phyloP scores from a whole-genome alignment of 78 protist species.

The Dictyostelium intermedium region DNA sequence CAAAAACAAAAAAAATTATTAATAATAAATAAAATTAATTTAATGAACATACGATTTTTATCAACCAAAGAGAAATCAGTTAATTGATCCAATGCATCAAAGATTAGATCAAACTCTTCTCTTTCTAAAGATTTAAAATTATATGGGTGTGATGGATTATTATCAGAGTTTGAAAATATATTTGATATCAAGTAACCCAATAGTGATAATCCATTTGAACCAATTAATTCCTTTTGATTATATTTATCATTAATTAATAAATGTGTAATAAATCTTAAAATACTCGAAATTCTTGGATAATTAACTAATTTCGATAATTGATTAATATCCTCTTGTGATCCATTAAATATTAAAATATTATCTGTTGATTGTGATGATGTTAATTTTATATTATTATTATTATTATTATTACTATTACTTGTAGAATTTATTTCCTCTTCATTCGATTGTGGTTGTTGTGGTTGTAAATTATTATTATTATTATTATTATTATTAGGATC shows the following conservation, averaged over 20 bases:
- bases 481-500: neutral
- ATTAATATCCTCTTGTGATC: conserved; percentile 10
- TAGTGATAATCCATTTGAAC: conserved; percentile 2
- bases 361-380: neutral
- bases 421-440: neutral
- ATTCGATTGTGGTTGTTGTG: neutral
- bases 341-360: neutral
- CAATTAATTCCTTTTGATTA: conserved; percentile 52
- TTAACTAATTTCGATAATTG: neutral
- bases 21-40: neutral
- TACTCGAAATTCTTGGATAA: conserved; percentile 9
- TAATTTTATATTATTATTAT: neutral
- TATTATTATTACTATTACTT: no score
- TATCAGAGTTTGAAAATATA: neutral
- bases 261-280: conserved; percentile 24
- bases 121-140: neutral
- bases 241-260: neutral
- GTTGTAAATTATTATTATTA: neutral
- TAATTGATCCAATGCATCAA: conserved; percentile 8
- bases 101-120: neutral
- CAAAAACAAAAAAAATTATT: neutral
- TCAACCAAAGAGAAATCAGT: conserved; percentile 13
- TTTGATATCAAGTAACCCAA: neutral
- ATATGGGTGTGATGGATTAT: conserved; percentile 3
- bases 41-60: conserved; percentile 23